Conservation (phyloP, 805 yeast species). For the Kazachstania africana region DNA sequence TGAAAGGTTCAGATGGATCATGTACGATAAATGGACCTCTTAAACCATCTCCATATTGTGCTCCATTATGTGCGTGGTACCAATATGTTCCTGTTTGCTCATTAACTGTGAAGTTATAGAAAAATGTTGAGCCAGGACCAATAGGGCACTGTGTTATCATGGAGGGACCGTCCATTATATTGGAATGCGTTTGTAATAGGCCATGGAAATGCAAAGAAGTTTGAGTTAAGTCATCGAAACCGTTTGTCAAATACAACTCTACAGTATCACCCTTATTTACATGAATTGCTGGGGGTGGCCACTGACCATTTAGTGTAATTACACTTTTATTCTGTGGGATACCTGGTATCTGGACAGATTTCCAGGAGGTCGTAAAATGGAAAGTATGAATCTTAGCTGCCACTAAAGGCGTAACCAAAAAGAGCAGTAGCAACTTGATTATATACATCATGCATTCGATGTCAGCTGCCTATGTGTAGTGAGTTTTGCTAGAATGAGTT, state of each 20-base stretch:
- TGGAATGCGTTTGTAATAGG: constrained; percentile 40
- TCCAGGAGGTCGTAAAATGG: constrained; percentile 48
- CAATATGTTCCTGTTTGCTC: constrained; percentile 70
- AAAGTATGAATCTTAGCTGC: constrained; percentile 37
- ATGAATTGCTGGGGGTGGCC: constrained; percentile 66
- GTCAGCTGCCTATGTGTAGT: too few relatives aligned
- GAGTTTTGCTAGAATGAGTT: too few relatives aligned
- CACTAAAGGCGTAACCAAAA: background rate
- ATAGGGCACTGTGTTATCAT: constrained; percentile 75
- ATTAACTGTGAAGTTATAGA: constrained; percentile 58
- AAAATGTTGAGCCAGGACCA: constrained; percentile 50
- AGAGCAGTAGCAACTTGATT: too few relatives aligned
- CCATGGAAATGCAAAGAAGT: constrained; percentile 79
- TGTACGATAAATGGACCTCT: constrained; percentile 59
- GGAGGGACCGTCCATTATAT: constrained; percentile 70
- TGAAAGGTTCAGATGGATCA: constrained; percentile 42
- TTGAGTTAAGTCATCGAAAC: constrained; percentile 33
- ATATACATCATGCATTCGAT: too few relatives aligned
- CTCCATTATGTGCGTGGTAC: constrained; percentile 73
- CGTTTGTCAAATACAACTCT: constrained; percentile 49
- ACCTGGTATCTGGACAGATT: constrained; percentile 50
- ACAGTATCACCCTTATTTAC: constrained; percentile 55
- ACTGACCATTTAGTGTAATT: constrained; percentile 55
- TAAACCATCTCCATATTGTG: constrained; percentile 71
- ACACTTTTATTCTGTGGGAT: constrained; percentile 43